A percentile compares a stretch with the other conserved stretches of the same genome.
These are phyloP conservation scores for Rhamnella rubrinervis DNA, from an alignment of 331 rosid genomes.

Conservation along the genomic window DNA sequence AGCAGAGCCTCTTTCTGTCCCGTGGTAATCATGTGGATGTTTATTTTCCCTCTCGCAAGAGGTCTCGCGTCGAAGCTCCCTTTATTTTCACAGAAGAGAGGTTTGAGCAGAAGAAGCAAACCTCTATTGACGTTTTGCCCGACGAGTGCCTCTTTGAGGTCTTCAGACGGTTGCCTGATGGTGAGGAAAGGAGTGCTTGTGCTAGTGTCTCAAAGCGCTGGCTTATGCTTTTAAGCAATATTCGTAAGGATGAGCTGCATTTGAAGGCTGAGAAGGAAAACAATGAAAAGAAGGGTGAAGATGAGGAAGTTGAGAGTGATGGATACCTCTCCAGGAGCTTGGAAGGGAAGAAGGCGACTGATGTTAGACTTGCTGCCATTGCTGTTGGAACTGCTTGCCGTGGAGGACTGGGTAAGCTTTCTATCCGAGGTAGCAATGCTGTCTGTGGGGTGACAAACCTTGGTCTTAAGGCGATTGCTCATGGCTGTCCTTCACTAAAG, in stretches of 20 bases:
- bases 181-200: conserved; percentile 69
- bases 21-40: conserved; percentile 63
- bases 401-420: conserved; percentile 89
- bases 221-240: conserved; percentile 82
- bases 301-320: conserved; percentile 50
- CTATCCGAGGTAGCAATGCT: conserved; percentile 58
- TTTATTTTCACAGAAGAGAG: conserved; percentile 49
- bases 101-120: conserved; percentile 59
- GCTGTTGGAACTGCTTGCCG: conserved; percentile 81
- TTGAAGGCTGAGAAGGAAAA: conserved; percentile 20
- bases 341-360: conserved; percentile 90
- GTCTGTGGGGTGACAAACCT: conserved; percentile 47
- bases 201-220: conserved; percentile 88
- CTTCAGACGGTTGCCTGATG: conserved; percentile 76
- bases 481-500: conserved; percentile 86
- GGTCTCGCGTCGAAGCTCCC: conserved; percentile 60
- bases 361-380: conserved; percentile 88
- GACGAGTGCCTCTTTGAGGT: conserved; percentile 95
- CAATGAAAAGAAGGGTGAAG: conserved; percentile 37
- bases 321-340: conserved; percentile 83
- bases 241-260: conserved; percentile 48
- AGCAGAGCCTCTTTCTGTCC: conserved; percentile 65
- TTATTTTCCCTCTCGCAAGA: conserved; percentile 65
- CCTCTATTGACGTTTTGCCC: conserved; percentile 74
- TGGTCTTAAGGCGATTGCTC: conserved; percentile 81